Percentiles rank a stretch among this genome's conserved stretches.
Conservation (phyloP, 257 asterid genomes). For the Knoxia roxburghii region DNA sequence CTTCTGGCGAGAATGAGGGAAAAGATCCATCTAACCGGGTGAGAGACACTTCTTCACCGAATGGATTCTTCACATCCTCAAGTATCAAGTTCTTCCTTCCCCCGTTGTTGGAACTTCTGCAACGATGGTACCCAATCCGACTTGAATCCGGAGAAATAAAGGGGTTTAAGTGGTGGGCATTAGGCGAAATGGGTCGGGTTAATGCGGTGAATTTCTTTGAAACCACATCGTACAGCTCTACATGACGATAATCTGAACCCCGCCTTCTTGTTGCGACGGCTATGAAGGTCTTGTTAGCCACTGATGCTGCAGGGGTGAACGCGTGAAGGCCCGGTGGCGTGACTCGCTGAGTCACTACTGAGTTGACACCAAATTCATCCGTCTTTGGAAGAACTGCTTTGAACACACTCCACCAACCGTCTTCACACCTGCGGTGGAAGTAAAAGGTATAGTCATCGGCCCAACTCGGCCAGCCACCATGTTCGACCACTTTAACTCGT, state of each 20-base stretch:
- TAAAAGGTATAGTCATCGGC: conserved; percentile 66
- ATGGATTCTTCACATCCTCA: conserved; percentile 51
- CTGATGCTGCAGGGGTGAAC: conserved; percentile 80
- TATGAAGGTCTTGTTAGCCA: conserved; percentile 44
- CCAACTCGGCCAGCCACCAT: conserved; percentile 98
- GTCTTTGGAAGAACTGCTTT: conserved; percentile 30
- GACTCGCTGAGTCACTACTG: conserved; percentile 48
- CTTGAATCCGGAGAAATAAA: conserved; percentile 58
- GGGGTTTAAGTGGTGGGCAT: conserved; percentile 72
- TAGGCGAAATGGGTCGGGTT: conserved; percentile 51
- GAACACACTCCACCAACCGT: conserved; percentile 93
- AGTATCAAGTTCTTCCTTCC: conserved; percentile 32
- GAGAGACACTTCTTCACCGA: conserved; percentile 40
- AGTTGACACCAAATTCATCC: conserved; percentile 24
- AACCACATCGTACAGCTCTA: conserved; percentile 60
- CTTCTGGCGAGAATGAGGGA: conserved; percentile 78
- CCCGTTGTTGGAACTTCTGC: conserved; percentile 47
- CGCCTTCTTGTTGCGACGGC: conserved; percentile 77
- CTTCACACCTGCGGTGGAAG: conserved; percentile 71
- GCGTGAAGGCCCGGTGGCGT: conserved; percentile 93
- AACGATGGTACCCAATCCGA: conserved; percentile 65
- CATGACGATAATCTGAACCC: conserved; percentile 60
- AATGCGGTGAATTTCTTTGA: conserved; percentile 30
- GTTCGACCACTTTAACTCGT: conserved; percentile 68
- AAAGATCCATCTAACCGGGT: conserved; percentile 74